phyloP scores from a whole-genome alignment of 805 yeast species.

The Saccharomycopsis sp. region DNA sequence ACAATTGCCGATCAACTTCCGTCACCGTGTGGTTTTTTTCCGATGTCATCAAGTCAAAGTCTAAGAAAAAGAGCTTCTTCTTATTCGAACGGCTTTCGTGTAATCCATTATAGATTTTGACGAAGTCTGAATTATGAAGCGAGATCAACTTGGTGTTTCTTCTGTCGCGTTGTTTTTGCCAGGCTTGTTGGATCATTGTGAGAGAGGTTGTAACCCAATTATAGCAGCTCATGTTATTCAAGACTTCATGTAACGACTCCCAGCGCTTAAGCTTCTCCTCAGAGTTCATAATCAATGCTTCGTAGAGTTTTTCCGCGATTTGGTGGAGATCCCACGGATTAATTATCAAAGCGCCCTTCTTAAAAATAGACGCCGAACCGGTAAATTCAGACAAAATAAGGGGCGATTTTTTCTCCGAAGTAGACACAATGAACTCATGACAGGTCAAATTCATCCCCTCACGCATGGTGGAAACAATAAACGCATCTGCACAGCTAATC shows the following conservation, averaged over 20 bases:
- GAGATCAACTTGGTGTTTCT: slow-evolving; percentile 27
- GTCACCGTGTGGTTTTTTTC: slow-evolving; percentile 25
- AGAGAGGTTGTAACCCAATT: slow-evolving; percentile 65
- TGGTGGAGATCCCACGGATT: slow-evolving; percentile 86
- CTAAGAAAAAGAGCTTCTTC: slow-evolving; percentile 41
- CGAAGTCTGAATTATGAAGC: slow-evolving; percentile 32
- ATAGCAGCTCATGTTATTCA: slow-evolving; percentile 61
- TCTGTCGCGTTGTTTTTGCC: slow-evolving; percentile 43
- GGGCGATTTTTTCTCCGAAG: slow-evolving; percentile 67
- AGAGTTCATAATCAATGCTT: slow-evolving; percentile 57
- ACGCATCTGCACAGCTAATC: slow-evolving; percentile 77
- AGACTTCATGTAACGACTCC: slow-evolving; percentile 51
- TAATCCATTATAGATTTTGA: slow-evolving; percentile 28
- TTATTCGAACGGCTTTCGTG: slow-evolving; percentile 17
- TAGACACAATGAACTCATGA: slow-evolving; percentile 83
- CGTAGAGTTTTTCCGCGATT: slow-evolving; percentile 55
- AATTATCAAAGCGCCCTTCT: slow-evolving; percentile 63
- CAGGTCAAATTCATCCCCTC: slow-evolving; percentile 97
- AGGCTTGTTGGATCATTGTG: slow-evolving; percentile 42
- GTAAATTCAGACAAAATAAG: slow-evolving; percentile 87
- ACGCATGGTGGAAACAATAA: slow-evolving; percentile 84
- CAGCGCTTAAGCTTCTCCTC: slow-evolving; percentile 59
- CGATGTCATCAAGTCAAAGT: slow-evolving; percentile 39
- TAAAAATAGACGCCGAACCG: slow-evolving; percentile 80
- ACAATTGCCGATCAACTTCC: slow-evolving; percentile 44